Evolutionary conservation across 1,284 basidiomycete genomes (phyloP).

Genomic region (Lentinula novae-zelandiae): DNA sequence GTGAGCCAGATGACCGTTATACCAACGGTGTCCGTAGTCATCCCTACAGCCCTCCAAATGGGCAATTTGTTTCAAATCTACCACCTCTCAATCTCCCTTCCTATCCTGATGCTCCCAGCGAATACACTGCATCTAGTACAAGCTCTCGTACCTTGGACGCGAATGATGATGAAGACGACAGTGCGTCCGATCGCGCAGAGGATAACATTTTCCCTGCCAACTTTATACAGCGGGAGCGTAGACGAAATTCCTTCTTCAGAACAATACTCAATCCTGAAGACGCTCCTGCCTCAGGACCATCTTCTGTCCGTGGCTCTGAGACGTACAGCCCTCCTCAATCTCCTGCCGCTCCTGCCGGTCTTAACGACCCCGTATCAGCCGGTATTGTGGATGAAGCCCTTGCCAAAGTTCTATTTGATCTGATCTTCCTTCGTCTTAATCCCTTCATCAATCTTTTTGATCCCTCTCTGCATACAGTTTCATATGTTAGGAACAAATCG

Average conservation of each 20-base stretch:
- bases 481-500: slow-evolving; percentile 70
- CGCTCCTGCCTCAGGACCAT: slow-evolving; percentile 26
- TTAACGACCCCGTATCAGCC: slow-evolving; percentile 64
- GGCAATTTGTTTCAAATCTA: slow-evolving; percentile 41
- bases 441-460: slow-evolving; percentile 85
- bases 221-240: slow-evolving; percentile 65
- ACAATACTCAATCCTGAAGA: slow-evolving; percentile 75
- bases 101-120: slow-evolving; percentile 29
- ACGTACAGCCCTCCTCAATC: slow-evolving; percentile 31
- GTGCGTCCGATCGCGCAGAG: slow-evolving; percentile 53
- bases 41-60: slow-evolving; percentile 26
- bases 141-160: slow-evolving; percentile 42
- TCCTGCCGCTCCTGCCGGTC: slow-evolving; percentile 24
- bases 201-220: slow-evolving; percentile 68
- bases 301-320: slow-evolving; percentile 22
- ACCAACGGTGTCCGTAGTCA: slow-evolving; percentile 28
- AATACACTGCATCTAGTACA: slow-evolving; percentile 32
- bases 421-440: slow-evolving; percentile 75
- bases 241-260: slow-evolving; percentile 72
- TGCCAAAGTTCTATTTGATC: slow-evolving; percentile 67
- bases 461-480: slow-evolving; percentile 67
- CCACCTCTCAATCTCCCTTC: slow-evolving; percentile 41
- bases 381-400: slow-evolving; percentile 66
- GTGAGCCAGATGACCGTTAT: slow-evolving; percentile 16
- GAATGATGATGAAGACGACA: slow-evolving; percentile 60